Conservation (phyloP, 1,139 yeast species). For the Candida tetrigidarum region DNA sequence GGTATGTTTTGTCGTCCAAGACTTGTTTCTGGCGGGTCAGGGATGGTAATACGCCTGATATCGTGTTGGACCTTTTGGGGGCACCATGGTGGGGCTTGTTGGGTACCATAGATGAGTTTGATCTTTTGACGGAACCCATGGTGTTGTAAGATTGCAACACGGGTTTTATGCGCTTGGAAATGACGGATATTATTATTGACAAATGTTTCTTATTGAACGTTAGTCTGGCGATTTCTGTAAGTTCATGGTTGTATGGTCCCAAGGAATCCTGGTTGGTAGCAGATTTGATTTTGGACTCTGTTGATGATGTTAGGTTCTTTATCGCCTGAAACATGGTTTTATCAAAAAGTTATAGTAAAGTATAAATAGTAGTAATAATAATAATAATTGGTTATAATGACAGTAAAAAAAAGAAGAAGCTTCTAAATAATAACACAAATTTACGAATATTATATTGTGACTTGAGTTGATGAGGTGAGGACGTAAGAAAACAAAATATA, state of each 20-base stretch:
- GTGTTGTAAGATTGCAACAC: constrained; percentile 7
- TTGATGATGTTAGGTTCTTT: constrained; percentile 18
- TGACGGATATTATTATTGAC: constrained; percentile 20
- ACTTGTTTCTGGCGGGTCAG: neutral
- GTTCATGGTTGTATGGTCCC: constrained; percentile 45
- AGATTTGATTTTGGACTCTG: constrained; percentile 21
- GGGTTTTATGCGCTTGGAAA: constrained; percentile 19
- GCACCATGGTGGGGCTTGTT: neutral
- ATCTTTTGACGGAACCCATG: constrained; percentile 7
- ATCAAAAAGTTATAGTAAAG: neutral
- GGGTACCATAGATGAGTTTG: constrained; percentile 5
- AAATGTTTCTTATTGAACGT: constrained; percentile 26
- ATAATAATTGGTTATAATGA: too few relatives aligned
- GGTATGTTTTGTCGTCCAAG: constrained; percentile 11
- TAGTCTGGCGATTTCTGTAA: constrained; percentile 36
- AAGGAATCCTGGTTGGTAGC: constrained; percentile 43
- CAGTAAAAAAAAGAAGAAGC: too few relatives aligned
- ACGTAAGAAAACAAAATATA: too few relatives aligned
- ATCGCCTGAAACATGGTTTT: constrained; percentile 17
- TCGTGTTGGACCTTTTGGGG: constrained; percentile 14
- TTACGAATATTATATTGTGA: too few relatives aligned
- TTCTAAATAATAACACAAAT: too few relatives aligned
- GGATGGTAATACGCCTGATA: neutral
- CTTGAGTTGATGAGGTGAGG: too few relatives aligned
- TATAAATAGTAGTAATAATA: too few relatives aligned